Conservation (phyloP, 768 basidiomycete species). For the Amanita polypyramis region DNA sequence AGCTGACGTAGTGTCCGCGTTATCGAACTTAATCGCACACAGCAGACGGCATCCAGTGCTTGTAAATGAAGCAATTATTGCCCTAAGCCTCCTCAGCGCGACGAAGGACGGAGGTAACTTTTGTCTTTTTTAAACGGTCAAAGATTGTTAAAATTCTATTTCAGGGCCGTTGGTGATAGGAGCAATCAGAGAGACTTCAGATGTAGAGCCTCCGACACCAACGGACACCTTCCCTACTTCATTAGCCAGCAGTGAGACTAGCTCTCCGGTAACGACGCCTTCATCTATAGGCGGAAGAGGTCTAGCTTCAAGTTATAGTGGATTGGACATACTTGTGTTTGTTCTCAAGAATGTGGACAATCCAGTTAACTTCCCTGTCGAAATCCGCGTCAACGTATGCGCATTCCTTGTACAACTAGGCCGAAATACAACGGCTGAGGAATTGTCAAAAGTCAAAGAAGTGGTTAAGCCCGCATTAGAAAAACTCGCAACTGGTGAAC, state of each 20-base stretch:
- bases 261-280: slow-evolving; percentile 35
- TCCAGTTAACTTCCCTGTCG: slow-evolving; percentile 51
- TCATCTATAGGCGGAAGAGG: slow-evolving; percentile 23
- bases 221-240: slow-evolving; percentile 27
- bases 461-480: slow-evolving; percentile 39
- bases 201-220: slow-evolving; percentile 18
- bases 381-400: slow-evolving; percentile 71
- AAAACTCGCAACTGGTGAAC: slow-evolving; percentile 27
- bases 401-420: slow-evolving; percentile 58
- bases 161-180: slow-evolving; percentile 55
- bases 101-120: slow-evolving; percentile 48
- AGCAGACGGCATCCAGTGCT: slow-evolving; percentile 77
- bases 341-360: slow-evolving; percentile 51
- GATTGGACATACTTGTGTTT: slow-evolving; percentile 57
- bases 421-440: slow-evolving; percentile 37
- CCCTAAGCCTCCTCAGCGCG: slow-evolving; percentile 66
- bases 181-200: slow-evolving; percentile 37
- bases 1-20: slow-evolving; percentile 43
- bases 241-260: slow-evolving; percentile 32
- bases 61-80: slow-evolving; percentile 83
- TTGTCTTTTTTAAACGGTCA: slow-evolving; percentile 15
- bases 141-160: slow-evolving; percentile 6
- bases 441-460: slow-evolving; percentile 40
- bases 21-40: slow-evolving; percentile 63
- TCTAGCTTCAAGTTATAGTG: slow-evolving; percentile 37